Evolutionary conservation across 2,329 filamentous ascomycete genomes (phyloP), one percentile per base, ranked within the genome.

Genomic region (Neonectria neomacrospora): DNA sequence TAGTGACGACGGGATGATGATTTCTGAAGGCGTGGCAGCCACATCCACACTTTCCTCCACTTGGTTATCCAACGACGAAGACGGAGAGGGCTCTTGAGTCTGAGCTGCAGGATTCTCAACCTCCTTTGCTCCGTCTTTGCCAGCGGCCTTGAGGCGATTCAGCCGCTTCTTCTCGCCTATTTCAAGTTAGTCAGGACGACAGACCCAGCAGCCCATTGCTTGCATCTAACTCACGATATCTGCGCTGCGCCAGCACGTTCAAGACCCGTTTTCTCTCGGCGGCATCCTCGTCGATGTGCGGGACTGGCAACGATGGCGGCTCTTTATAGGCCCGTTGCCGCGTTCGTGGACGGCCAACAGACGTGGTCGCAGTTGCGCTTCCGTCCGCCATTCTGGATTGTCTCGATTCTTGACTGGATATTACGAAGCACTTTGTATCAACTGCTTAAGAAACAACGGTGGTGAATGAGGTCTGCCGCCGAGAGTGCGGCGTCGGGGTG

Each of bases 201-300:
- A 18, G 14, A 16, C 5, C 20, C 9, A 32, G 2, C 9, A 16
- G 14, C 47, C 10, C 28, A 12, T 9, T 18, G 10, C 5, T 26
- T 6, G 6, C 4, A 3, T 18, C 6, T 12, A 63, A 63, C 72
- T 70, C 67, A 84, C 83, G 77, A 58, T 87, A 87, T 76, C 85
- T 78, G 48, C 85, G 79, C 64, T 87, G 85, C 1, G 85, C 84
- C 37, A 87, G 73, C 10, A 87, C 82, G 58, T 86, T 86, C 22
- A 87, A 66, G 1, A 86, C 77, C 11, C 85, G 77, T 71, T 86
- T 87, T 22, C 85, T 78, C 73, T 87, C 84, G 3, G 80, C 76
- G 1, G 84, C 81, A 74, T 87, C 79, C 22, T 85, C 77, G 5
- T 83, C 80, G 18, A 85, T 83, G 52, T 83, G 71, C 5, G 84